Evolutionary conservation across 805 yeast species (phyloP).

Genomic region (Cyberlindnera suaveolens): DNA sequence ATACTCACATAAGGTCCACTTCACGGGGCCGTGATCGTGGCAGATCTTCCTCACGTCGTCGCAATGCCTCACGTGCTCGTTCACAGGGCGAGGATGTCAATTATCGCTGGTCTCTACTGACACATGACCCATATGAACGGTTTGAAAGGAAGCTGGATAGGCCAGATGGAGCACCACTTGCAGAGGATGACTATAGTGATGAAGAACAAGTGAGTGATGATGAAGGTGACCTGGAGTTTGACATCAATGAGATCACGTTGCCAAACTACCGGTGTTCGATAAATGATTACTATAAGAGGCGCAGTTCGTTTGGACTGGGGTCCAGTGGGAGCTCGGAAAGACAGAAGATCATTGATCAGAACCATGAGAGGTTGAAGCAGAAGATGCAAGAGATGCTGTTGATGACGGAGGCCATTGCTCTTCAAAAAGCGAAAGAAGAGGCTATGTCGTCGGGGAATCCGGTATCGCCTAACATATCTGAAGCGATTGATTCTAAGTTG

Average conservation of each 20-base stretch:
- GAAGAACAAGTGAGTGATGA: slow-evolving; percentile 57
- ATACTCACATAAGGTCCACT: slow-evolving; percentile 5
- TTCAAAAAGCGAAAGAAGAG: slow-evolving; percentile 45
- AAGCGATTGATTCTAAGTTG: slow-evolving; percentile 26
- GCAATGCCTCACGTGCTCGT: slow-evolving; percentile 16
- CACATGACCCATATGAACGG: slow-evolving; percentile 71
- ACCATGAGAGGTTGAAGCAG: slow-evolving; percentile 3
- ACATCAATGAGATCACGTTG: slow-evolving; percentile 29
- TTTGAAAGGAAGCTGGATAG: slow-evolving; percentile 25
- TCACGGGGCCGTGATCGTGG: slow-evolving; percentile 14
- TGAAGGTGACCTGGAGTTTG: slow-evolving; percentile 26
- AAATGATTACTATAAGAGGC: slow-evolving; percentile 27
- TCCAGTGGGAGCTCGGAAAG: slow-evolving; percentile 1
- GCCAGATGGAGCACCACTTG: slow-evolving; percentile 16
- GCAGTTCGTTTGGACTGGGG: slow-evolving; percentile 1
- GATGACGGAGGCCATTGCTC: slow-evolving; percentile 49
- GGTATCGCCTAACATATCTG: slow-evolving; percentile 27
- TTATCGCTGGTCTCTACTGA: slow-evolving; percentile 56
- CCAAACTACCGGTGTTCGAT: slow-evolving; percentile 24
- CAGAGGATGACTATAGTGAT: slow-evolving; percentile 33
- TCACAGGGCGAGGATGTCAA: slow-evolving; percentile 25
- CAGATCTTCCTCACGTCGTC: slow-evolving; percentile 9
- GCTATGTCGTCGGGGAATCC: slow-evolving; percentile 22
- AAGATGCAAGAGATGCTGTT: slow-evolving; percentile 29
- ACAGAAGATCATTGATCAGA: slow-evolving; percentile 4